Evolutionary conservation across 768 basidiomycete species (phyloP), one percentile per base, ranked within the genome.

Genomic region (Chlorophyllum brunneum): DNA sequence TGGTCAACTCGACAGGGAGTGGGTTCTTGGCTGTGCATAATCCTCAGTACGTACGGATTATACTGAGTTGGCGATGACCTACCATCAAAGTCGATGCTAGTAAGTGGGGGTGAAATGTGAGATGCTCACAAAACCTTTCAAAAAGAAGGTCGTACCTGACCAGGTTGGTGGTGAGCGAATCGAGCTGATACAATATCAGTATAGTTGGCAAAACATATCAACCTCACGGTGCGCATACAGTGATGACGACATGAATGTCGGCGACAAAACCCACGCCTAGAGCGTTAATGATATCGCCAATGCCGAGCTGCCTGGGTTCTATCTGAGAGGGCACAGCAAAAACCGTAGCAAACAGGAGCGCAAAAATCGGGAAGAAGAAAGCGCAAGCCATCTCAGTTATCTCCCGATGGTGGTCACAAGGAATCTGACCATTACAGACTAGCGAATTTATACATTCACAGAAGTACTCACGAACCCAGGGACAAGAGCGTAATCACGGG

Each of bases 1-100:
- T 67, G 24, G 71, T 75, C 38, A 80, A 67, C 44, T 77, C 76
- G 37, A 77, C 60, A 18, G 71, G 63, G 45, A 76, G 71, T 2
- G 74, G 72, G 63, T 76, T 78, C 46, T 69, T 61, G 38, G 70
- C 73, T 75, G 44, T 22, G 33, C 8, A 16, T 8, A 15, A 26
- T 47, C 42, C 33, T 2, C 13, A 34, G 37, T 16, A 23, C 22
- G 46, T 18, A 45, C n/a, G 30, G 16, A n/a, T n/a, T n/a, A 30
- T 13, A 1, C 4, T 7, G 18, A 26, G 10, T 4, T 22, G 8
- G 13, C 48, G 1, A 20, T 1, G 11, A 46, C 58, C 52, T 31
- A 71, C 71, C 67, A 57, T 69, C 69, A 30, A 75, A 73, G 55
- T 68, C 64, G 54, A 73, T 59, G 26, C 71, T 70, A 48, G n/a